Conservation (phyloP, 2,329 filamentous ascomycete species). For the Hymenoscyphus linearis region DNA sequence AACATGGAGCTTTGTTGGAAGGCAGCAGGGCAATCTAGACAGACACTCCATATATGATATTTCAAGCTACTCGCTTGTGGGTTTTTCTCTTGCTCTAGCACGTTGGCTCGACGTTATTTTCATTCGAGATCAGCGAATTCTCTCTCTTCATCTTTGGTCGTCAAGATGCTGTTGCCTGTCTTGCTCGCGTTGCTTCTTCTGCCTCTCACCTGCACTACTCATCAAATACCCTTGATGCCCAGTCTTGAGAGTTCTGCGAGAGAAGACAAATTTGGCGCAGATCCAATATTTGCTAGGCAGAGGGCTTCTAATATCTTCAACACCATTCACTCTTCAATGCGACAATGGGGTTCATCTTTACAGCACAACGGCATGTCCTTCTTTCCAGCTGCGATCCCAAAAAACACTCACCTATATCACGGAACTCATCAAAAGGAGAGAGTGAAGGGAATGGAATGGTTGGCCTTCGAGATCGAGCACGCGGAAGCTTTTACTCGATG, state of each 20-base stretch:
- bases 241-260: not conserved
- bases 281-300: conserved; percentile 9
- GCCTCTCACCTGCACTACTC: not conserved
- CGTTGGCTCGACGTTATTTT: not conserved
- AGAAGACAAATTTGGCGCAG: not conserved
- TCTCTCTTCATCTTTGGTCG: not conserved
- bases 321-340: conserved; percentile 63
- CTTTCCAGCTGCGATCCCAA: conserved; percentile 60
- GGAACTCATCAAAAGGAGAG: conserved; percentile 44
- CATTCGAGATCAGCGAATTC: not conserved
- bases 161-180: not conserved
- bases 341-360: conserved; percentile 68
- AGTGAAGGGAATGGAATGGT: conserved; percentile 58
- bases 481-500: conserved; percentile 55
- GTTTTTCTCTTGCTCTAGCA: not conserved
- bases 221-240: not conserved
- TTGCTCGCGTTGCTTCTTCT: not conserved
- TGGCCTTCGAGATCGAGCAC: conserved; percentile 74
- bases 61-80: not conserved
- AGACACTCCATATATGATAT: not conserved
- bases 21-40: too few species aligned
- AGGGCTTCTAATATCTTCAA: conserved; percentile 69
- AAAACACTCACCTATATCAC: conserved; percentile 63
- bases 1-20: too few species aligned
- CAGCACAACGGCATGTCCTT: conserved; percentile 73